A percentile compares a stretch with the other conserved stretches of the same genome.
These are phyloP conservation scores for Termitomyces sp. DNA, from an alignment of 768 basidiomycete genomes.

Conservation along the genomic window DNA sequence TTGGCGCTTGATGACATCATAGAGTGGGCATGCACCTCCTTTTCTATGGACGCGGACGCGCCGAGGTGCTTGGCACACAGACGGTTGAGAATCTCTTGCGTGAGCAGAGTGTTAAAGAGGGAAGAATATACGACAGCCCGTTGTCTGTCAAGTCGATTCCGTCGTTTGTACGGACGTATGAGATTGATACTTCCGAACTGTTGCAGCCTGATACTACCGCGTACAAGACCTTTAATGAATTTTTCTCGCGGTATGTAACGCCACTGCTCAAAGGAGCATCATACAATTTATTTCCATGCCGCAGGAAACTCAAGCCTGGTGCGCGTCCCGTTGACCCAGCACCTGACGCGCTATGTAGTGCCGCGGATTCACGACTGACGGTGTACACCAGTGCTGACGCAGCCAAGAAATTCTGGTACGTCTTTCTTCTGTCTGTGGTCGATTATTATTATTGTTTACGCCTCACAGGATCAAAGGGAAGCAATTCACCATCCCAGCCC, in stretches of 20 bases:
- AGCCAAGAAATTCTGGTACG: slow-evolving; percentile 67
- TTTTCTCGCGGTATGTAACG: slow-evolving; percentile 54
- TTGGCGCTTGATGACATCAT: background rate
- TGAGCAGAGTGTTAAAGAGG: slow-evolving; percentile 58
- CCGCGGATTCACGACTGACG: slow-evolving; percentile 71
- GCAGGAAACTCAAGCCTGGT: slow-evolving; percentile 48
- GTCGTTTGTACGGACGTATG: slow-evolving; percentile 52
- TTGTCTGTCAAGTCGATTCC: slow-evolving; percentile 47
- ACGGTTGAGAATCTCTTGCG: slow-evolving; percentile 45
- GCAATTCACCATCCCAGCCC: slow-evolving; percentile 58
- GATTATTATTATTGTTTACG: background rate
- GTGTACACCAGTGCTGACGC: slow-evolving; percentile 55
- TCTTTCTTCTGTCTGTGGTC: background rate
- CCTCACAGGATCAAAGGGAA: slow-evolving; percentile 58
- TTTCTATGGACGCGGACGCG: slow-evolving; percentile 53
- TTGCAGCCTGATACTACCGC: slow-evolving; percentile 54
- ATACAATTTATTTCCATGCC: background rate
- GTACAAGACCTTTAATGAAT: slow-evolving; percentile 73
- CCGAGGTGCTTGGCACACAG: slow-evolving; percentile 42
- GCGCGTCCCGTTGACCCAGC: slow-evolving; percentile 59
- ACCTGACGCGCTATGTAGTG: slow-evolving; percentile 48
- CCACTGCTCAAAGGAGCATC: background rate
- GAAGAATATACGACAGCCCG: slow-evolving; percentile 48
- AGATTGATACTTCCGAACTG: slow-evolving; percentile 54
- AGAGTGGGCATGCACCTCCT: slow-evolving; percentile 73